phyloP scores from a whole-genome alignment of 495 filamentous ascomycete species.

The Cladorrhinum samala region DNA sequence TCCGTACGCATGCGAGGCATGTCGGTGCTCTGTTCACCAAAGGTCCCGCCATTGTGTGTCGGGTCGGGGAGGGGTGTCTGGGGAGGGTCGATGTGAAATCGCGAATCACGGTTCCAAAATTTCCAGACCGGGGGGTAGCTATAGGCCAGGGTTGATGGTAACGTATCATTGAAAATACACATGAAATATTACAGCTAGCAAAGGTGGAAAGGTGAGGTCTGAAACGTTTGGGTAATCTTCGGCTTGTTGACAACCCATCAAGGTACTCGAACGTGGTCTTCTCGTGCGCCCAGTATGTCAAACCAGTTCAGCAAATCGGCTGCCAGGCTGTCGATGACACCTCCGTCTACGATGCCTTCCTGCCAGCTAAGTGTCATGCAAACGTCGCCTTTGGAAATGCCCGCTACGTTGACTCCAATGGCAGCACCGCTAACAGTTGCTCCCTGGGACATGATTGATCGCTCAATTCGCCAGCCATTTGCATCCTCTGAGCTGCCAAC shows the following conservation, averaged over 20 bases:
- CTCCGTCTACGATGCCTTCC: constrained; percentile 22
- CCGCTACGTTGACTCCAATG: constrained; percentile 24
- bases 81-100: too few relatives aligned
- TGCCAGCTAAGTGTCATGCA: constrained; percentile 28
- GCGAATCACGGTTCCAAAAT: constrained; percentile 9
- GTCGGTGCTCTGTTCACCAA: constrained; percentile 19
- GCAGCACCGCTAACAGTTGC: constrained; percentile 25
- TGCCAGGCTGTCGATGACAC: constrained; percentile 22
- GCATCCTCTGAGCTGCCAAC: constrained; percentile 8
- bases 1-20: constrained; percentile 27
- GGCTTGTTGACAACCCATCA: not conserved
- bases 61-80: not conserved
- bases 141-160: not conserved
- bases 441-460: constrained; percentile 31
- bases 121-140: not conserved
- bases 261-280: not conserved
- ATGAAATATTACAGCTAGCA: not conserved
- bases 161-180: too few relatives aligned
- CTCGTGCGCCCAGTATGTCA: constrained; percentile 4
- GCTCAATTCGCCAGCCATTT: constrained; percentile 22
- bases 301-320: constrained; percentile 27
- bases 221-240: constrained; percentile 8
- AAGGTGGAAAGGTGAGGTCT: not conserved
- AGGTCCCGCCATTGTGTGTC: constrained; percentile 13
- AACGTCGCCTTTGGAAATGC: constrained; percentile 22